Conservation (phyloP, 1,284 basidiomycete genomes). For the Trametes sp. region DNA sequence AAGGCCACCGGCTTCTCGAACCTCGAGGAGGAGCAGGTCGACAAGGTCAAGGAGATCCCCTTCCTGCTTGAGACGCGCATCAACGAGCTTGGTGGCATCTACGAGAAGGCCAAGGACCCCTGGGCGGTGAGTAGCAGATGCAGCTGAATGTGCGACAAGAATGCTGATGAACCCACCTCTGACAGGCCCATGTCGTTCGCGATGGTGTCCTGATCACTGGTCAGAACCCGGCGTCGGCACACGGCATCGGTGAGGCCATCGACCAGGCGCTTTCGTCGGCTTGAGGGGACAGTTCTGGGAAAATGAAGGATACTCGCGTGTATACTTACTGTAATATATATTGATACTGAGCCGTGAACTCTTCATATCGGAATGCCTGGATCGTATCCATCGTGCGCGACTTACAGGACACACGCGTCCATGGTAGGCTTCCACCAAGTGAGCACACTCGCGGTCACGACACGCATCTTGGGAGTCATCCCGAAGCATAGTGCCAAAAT, state of each 20-base stretch:
- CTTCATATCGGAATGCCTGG: too few species aligned
- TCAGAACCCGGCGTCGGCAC: slow-evolving; percentile 77
- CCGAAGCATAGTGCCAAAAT: too few species aligned
- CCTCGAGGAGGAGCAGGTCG: slow-evolving; percentile 65
- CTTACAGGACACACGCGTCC: too few species aligned
- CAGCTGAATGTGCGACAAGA: too few species aligned
- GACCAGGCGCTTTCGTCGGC: slow-evolving; percentile 41
- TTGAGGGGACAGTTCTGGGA: not conserved
- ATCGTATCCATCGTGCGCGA: too few species aligned
- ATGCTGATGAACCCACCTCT: not conserved
- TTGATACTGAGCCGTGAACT: too few species aligned
- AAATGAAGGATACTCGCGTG: not conserved
- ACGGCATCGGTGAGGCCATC: slow-evolving; percentile 56
- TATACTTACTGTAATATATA: slow-evolving; percentile 5
- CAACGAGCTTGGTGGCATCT: slow-evolving; percentile 67
- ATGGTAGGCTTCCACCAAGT: too few species aligned
- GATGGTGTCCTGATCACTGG: slow-evolving; percentile 64
- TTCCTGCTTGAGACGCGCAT: slow-evolving; percentile 77
- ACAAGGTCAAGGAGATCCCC: slow-evolving; percentile 56
- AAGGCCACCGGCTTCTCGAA: slow-evolving; percentile 76
- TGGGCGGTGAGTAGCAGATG: slow-evolving; percentile 57
- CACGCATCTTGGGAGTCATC: too few species aligned
- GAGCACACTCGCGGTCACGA: too few species aligned
- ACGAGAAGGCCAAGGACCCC: slow-evolving; percentile 59
- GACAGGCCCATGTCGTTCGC: slow-evolving; percentile 54